These are phyloP conservation scores for Citrus hindsii DNA, from an alignment of 345 rosid genomes.

Conservation along the genomic window DNA sequence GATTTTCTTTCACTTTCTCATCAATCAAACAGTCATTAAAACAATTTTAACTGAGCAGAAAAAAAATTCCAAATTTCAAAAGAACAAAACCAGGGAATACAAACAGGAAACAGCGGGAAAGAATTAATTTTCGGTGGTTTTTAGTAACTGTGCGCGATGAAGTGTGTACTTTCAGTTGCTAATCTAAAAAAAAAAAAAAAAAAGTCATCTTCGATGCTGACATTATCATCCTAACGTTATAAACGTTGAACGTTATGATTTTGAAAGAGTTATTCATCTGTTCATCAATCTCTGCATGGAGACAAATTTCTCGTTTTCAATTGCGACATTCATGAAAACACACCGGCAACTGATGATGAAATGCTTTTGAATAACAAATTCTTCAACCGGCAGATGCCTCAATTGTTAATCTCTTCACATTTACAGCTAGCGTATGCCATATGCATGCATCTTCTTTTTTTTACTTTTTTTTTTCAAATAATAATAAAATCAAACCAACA, in stretches of 20 bases:
- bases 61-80: background rate
- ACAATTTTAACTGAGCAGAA: no score
- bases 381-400: background rate
- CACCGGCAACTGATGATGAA: background rate
- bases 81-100: background rate
- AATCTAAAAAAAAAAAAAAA: background rate
- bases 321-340: conserved; percentile 5
- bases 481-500: no score
- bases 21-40: no score
- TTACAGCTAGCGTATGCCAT: no score
- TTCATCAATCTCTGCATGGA: background rate
- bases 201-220: background rate
- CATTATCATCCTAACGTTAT: no score
- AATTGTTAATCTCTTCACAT: background rate
- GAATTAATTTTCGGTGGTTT: background rate
- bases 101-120: background rate
- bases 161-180: background rate
- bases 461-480: no score
- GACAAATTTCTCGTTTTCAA: background rate
- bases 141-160: no score
- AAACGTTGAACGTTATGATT: no score
- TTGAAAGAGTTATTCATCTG: no score
- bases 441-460: no score
- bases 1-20: no score
- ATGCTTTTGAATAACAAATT: background rate